Evolutionary conservation across 352 stramenopile species (phyloP).

Genomic region (Pythium dissimile): DNA sequence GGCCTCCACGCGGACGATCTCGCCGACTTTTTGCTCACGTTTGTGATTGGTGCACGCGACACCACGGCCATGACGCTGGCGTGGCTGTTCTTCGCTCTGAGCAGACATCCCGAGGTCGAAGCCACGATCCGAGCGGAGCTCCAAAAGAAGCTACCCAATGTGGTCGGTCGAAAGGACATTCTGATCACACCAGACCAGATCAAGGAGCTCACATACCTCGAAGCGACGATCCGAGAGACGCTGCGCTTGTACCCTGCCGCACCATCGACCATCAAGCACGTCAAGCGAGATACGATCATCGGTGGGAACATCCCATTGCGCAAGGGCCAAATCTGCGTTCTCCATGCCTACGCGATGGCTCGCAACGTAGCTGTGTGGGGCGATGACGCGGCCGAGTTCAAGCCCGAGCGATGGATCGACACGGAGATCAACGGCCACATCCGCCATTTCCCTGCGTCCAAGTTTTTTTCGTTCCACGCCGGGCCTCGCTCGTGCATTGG

Average conservation of each 20-base stretch:
- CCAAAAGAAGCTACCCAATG: conserved; percentile 9
- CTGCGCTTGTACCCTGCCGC: conserved; percentile 63
- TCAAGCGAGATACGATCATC: conserved; percentile 46
- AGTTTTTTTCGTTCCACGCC: conserved; percentile 34
- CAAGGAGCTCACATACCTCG: conserved; percentile 49
- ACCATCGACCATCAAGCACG: conserved; percentile 53
- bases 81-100: conserved; percentile 73
- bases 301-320: conserved; percentile 24
- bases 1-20: conserved; percentile 47
- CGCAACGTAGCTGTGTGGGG: conserved; percentile 38
- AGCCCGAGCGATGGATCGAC: conserved; percentile 58
- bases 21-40: conserved; percentile 59
- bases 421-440: not conserved
- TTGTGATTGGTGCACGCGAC: conserved; percentile 72
- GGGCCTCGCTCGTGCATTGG: conserved; percentile 34
- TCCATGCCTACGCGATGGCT: conserved; percentile 32
- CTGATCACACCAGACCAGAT: conserved; percentile 45
- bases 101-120: conserved; percentile 50
- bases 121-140: conserved; percentile 49
- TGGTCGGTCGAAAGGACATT: conserved; percentile 20
- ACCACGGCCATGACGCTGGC: conserved; percentile 65
- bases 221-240: conserved; percentile 57
- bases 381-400: conserved; percentile 50
- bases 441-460: conserved; percentile 3
- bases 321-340: conserved; percentile 21